phyloP scores from a whole-genome alignment of 1,284 basidiomycete species.

The Taiwanofungus camphoratus region DNA sequence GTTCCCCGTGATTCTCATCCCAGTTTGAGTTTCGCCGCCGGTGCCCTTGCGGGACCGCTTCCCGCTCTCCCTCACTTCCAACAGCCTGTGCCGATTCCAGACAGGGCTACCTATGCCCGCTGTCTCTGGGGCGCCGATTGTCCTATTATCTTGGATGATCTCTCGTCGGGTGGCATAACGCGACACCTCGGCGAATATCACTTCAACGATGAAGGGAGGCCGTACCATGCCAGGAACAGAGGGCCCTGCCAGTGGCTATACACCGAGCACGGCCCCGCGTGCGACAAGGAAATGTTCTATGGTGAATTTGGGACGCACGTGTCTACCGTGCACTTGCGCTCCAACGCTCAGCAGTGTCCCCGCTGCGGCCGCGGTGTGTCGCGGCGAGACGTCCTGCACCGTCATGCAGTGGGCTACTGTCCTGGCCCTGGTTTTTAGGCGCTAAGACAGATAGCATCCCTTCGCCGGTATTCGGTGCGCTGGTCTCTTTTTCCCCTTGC shows the following conservation, averaged over 20 bases:
- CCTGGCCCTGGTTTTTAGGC: no score
- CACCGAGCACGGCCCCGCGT: neutral
- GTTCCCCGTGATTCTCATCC: no score
- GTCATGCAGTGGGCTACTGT: conserved; percentile 6
- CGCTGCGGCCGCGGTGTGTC: conserved; percentile 4
- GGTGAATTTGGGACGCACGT: conserved; percentile 8
- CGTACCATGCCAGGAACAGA: conserved; percentile 1
- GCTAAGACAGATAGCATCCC: no score
- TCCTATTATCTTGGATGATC: conserved; percentile 3
- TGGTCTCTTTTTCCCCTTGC: no score
- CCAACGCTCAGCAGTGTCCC: conserved; percentile 3
- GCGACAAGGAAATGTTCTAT: conserved; percentile 1
- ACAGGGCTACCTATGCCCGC: no score
- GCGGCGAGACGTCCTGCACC: conserved; percentile 5
- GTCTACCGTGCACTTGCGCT: conserved; percentile 7
- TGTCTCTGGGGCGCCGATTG: conserved; percentile 6
- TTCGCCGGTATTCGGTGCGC: no score
- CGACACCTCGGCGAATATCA: conserved; percentile 6
- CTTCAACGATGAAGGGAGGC: neutral
- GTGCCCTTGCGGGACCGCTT: no score
- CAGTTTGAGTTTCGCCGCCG: no score
- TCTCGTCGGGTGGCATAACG: conserved; percentile 7
- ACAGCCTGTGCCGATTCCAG: no score
- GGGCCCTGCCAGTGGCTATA: conserved; percentile 5
- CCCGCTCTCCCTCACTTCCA: no score